Percentiles rank a stretch among this genome's conserved stretches.
These are phyloP conservation scores for Metschnikowia cubensis DNA, from an alignment of 805 yeast species.

Conservation along the genomic window DNA sequence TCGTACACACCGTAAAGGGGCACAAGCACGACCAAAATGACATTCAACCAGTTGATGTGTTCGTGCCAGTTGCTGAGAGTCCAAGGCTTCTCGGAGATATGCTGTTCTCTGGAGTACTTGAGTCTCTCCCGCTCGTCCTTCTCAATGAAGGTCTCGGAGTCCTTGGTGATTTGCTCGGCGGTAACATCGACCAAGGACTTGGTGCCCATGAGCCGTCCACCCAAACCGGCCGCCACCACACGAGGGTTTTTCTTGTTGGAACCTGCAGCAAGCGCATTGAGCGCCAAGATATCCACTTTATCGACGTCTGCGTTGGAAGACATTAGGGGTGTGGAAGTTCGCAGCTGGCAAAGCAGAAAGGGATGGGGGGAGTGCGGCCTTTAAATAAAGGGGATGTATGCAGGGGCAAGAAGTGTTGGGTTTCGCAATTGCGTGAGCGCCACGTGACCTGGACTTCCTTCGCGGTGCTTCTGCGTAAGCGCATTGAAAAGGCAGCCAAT, in stretches of 20 bases:
- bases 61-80: constrained; percentile 65
- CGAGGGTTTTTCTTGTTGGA: constrained; percentile 65
- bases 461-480: background rate
- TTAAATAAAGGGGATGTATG: background rate
- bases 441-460: background rate
- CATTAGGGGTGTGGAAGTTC: constrained; percentile 7
- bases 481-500: background rate
- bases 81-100: constrained; percentile 79
- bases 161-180: constrained; percentile 57
- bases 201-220: constrained; percentile 80
- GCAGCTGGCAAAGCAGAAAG: background rate
- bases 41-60: constrained; percentile 77
- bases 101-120: constrained; percentile 41
- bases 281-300: constrained; percentile 57
- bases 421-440: background rate
- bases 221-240: constrained; percentile 72
- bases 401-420: constrained; percentile 10
- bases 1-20: constrained; percentile 53
- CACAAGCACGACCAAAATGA: constrained; percentile 56
- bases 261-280: constrained; percentile 80
- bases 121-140: constrained; percentile 37
- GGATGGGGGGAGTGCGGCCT: background rate
- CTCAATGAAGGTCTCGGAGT: constrained; percentile 38
- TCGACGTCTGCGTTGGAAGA: constrained; percentile 20
- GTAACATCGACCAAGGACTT: constrained; percentile 65